Conservation (phyloP, 129 eudicot species). For the Centaurea solstitialis region DNA sequence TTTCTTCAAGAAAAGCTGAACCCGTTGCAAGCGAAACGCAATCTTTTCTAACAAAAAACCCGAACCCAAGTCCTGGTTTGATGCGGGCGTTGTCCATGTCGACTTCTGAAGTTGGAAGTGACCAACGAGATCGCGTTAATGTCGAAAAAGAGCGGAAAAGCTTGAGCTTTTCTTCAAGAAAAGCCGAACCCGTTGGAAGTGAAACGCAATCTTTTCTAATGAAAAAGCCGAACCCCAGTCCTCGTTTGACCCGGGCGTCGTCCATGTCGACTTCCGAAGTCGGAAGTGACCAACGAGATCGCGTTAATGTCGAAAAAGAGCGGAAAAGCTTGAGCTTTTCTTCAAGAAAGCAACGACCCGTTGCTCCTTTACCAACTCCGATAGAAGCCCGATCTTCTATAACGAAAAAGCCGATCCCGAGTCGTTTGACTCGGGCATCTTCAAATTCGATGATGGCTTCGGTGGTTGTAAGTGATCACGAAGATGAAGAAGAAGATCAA, state of each 20-base stretch:
- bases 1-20: conserved; percentile 8
- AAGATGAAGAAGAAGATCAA: conserved; percentile 47
- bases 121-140: conserved; percentile 15
- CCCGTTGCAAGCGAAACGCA: conserved; percentile 1
- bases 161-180: conserved; percentile 15
- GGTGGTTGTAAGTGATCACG: background rate
- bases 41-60: background rate
- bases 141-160: conserved; percentile 28
- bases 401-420: background rate
- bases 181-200: background rate
- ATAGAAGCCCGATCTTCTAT: background rate
- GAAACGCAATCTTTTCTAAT: background rate
- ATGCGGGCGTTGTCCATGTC: conserved; percentile 19
- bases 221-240: conserved; percentile 5
- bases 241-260: conserved; percentile 10
- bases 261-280: conserved; percentile 20
- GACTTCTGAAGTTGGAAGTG: conserved; percentile 10
- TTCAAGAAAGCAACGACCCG: conserved; percentile 30
- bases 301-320: conserved; percentile 16
- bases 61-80: conserved; percentile 13
- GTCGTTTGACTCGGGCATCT: background rate
- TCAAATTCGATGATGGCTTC: background rate
- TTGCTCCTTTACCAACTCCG: conserved; percentile 45
- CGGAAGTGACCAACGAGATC: conserved; percentile 26
- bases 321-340: conserved; percentile 18